Percentiles rank a stretch among this genome's conserved stretches.
Conservation (phyloP, 2,329 filamentous ascomycete species). For the Trichoderma pleuroti region DNA sequence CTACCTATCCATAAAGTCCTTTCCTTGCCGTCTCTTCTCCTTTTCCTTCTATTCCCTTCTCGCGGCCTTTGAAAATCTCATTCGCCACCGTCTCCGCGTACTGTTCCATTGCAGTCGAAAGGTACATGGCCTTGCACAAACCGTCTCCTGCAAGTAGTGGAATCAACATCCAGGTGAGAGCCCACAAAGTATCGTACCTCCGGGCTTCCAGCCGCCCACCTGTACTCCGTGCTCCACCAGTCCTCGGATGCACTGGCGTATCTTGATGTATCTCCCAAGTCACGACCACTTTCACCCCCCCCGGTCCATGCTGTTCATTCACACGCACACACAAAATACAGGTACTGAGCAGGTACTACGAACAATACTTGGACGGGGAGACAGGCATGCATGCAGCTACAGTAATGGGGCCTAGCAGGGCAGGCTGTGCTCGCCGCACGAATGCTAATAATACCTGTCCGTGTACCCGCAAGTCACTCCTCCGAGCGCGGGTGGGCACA, state of each 20-base stretch:
- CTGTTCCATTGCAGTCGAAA: not conserved
- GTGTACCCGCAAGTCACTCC: not conserved
- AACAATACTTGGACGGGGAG: not conserved
- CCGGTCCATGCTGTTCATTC: not conserved
- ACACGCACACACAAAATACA: not conserved
- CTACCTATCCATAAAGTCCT: not conserved
- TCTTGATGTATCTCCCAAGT: not conserved
- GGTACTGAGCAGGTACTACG: not conserved
- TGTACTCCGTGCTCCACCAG: not conserved
- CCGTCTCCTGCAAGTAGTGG: not conserved
- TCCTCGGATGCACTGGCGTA: not conserved
- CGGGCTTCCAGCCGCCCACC: not conserved
- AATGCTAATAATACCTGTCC: slow-evolving; percentile 19
- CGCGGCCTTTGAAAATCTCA: not conserved
- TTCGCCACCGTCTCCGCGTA: not conserved
- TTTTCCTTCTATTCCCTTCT: not conserved
- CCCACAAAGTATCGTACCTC: not conserved
- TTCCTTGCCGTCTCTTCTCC: not conserved
- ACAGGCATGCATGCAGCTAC: not conserved
- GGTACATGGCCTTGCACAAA: not conserved
- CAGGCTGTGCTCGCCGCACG: slow-evolving; percentile 16
- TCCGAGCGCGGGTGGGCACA: not conserved
- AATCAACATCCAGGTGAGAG: not conserved
- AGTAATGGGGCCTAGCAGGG: not conserved
- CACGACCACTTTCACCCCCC: not conserved